Base-by-base conservation (phyloP, 106 monocot genomes). In the Posidonia australis region DNA sequence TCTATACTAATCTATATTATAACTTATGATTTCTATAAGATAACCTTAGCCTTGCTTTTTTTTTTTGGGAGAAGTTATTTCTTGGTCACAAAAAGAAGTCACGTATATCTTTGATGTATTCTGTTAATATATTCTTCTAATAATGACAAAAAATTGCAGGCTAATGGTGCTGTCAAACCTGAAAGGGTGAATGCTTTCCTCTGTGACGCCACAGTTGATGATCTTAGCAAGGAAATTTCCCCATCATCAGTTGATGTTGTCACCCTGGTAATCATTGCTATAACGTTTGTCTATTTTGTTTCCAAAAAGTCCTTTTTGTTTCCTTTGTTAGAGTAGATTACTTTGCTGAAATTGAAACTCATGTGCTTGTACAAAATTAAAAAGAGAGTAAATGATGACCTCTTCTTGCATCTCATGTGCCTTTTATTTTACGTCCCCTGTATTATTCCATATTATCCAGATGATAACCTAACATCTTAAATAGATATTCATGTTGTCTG, bases 401-500 rank as follows among this genome's bases (percentile, higher is more conserved):
- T n/a, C n/a, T n/a, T n/a, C n/a, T n/a, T n/a, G n/a, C n/a, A n/a
- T n/a, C n/a, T 49, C 6, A 18, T 49, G 49, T 19, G 3, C 19
- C n/a, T 49, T 49, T n/a, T 47, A 18, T 49, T 49, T 49, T 19
- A 49, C 19, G 49, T 49, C 49, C 22, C 20, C 22, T 21, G 20
- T 19, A 12, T 23, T n/a, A n/a, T n/a, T n/a, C n/a, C 3, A 12
- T 55, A 24, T 12, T 26, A 21, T 23, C n/a, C 44, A 2, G 22
- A 13, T 63, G 31, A 22, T 12, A 45, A 45, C 23, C 13, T 64
- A 19, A 76, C 31, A 55, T 60, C 3, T 62, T 63, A 68, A 30
- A 18, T 44, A 76, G 76, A 65, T 76, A 24, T 76, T 76, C 32
- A 70, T 65, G 57, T 44, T 76, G 64, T 76, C 76, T 58, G 70